phyloP scores from a whole-genome alignment of 192 early-diverging fungal species.

The Coemansia sp. region DNA sequence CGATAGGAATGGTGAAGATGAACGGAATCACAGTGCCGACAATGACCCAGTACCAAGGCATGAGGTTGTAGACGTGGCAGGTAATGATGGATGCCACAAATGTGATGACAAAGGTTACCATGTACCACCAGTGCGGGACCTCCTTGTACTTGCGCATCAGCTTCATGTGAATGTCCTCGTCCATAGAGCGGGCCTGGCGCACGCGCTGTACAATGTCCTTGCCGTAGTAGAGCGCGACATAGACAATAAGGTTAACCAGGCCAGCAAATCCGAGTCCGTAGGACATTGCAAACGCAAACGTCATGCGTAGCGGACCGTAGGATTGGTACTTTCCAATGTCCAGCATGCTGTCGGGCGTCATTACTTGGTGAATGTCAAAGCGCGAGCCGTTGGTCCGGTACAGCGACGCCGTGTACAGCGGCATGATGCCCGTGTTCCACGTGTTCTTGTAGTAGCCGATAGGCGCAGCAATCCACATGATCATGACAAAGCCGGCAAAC shows the following conservation, averaged over 20 bases:
- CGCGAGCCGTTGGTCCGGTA: slow-evolving; percentile 55
- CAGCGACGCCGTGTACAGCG: slow-evolving; percentile 60
- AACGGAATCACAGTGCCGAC: slow-evolving; percentile 56
- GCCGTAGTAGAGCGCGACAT: slow-evolving; percentile 62
- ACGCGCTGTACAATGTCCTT: slow-evolving; percentile 61
- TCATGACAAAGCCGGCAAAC: slow-evolving; percentile 65
- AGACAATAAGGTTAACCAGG: slow-evolving; percentile 62
- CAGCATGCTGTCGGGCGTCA: slow-evolving; percentile 54
- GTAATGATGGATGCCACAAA: slow-evolving; percentile 39
- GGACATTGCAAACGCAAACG: slow-evolving; percentile 62
- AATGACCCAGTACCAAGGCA: slow-evolving; percentile 71
- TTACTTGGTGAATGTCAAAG: slow-evolving; percentile 58
- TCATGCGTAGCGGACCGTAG: slow-evolving; percentile 65
- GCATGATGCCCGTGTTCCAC: slow-evolving; percentile 58
- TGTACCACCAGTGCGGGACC: slow-evolving; percentile 75
- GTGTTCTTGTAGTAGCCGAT: slow-evolving; percentile 66
- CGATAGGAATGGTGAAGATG: slow-evolving; percentile 74
- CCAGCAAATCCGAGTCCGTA: slow-evolving; percentile 68
- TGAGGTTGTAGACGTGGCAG: slow-evolving; percentile 42
- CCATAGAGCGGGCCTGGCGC: slow-evolving; percentile 54
- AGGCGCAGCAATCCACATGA: slow-evolving; percentile 73
- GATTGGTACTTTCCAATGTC: slow-evolving; percentile 53
- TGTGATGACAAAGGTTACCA: slow-evolving; percentile 32
- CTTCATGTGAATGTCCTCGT: slow-evolving; percentile 70
- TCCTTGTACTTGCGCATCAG: slow-evolving; percentile 72